A percentile compares a stretch with the other conserved stretches of the same genome.
Conservation (phyloP, 768 basidiomycete species). For the Pleurotus sapidus region DNA sequence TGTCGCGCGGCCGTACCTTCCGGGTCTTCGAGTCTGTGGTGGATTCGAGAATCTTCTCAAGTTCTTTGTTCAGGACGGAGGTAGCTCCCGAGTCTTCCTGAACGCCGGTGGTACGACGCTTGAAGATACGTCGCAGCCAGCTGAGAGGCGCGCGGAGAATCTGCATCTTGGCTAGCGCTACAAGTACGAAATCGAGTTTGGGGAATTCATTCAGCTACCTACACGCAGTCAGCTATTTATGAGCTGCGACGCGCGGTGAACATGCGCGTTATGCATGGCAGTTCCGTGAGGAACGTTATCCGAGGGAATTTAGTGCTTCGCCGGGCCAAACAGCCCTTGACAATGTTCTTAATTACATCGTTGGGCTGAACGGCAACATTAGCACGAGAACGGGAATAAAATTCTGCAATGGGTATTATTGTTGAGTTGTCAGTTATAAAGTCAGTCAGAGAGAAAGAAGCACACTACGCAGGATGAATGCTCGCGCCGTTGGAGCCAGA, state of each 20-base stretch:
- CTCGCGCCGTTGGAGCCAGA: no score
- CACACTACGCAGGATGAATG: no score
- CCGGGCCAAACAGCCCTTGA: background rate
- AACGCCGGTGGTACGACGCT: background rate
- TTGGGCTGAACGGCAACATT: no score
- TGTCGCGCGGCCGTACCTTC: background rate
- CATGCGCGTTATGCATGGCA: background rate
- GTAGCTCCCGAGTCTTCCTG: background rate
- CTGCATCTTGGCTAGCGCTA: background rate
- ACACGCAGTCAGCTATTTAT: background rate
- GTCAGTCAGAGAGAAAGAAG: no score
- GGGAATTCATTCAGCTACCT: no score
- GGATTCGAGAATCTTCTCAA: background rate
- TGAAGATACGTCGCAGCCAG: background rate
- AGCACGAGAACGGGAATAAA: no score
- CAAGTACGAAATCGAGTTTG: background rate
- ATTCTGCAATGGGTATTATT: no score
- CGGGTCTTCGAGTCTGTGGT: background rate
- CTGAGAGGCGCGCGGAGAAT: background rate
- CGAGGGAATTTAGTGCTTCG: background rate
- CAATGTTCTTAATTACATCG: background rate
- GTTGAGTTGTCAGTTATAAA: no score
- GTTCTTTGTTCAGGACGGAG: background rate
- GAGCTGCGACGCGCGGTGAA: background rate
- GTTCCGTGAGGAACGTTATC: no score